Base-by-base conservation (phyloP, 139 green algal species). In the Marvania coccoides region DNA sequence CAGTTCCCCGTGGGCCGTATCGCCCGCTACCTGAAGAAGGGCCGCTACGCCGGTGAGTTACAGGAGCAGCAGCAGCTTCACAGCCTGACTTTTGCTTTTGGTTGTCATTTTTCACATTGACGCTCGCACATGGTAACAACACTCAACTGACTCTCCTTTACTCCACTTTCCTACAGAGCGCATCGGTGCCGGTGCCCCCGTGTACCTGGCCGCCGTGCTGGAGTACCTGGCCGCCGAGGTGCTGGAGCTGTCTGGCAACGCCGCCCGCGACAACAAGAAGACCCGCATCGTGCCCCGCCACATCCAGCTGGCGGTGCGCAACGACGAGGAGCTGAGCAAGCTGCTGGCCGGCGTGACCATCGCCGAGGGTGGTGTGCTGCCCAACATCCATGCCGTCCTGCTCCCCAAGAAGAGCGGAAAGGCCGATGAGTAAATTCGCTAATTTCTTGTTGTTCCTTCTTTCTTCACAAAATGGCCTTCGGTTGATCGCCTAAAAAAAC, bases 291-390 rank as follows among this genome's bases (percentile, higher is more conserved):
- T 87, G 6, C 86, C 87, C 35, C 75, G 89, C 58, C 88, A 96
- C 75, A 93, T 96, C 72, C 88, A 95, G 81, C 79, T 96, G 39
- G 88, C 90, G 33, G 85, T 96, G 60, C 79, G 88, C 65, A 97
- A 96, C 67, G 90, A 97, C 51, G 90, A 97, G 83, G 91, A 97
- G 85, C 85, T 97, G 65, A 76, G 61, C 82, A 96, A 96, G 86
- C 86, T 97, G 64, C 80, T 95, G 15, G 77, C 78, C 15, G 70
- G 63, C n/a, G 87, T 91, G 23, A 93, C 87, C 61, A 93, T 95
- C 65, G 81, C 87, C 19, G 54, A 80, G 35, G 87, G 87, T 51
- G 87, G 87, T 74, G 87, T 95, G 31, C 72, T 95, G 46, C 87
- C 87, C 70, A 95, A 93, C 83, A 95, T 95, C 76, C 87, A 95